phyloP scores from a whole-genome alignment of 2,329 filamentous ascomycete species.

The Pezicula rhizophila region DNA sequence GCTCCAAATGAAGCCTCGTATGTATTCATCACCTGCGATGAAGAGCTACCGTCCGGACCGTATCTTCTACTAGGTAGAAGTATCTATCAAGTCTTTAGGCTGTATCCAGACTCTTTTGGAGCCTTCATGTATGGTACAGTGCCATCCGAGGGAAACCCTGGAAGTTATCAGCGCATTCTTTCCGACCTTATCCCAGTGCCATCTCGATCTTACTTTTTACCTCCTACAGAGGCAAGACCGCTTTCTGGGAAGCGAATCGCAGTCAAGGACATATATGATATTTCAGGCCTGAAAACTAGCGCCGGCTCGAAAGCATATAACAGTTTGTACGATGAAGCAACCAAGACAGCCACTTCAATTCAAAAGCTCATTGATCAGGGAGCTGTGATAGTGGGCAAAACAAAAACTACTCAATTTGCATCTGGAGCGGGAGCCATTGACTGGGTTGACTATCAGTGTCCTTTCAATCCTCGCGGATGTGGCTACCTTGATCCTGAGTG shows the following conservation, averaged over 20 bases:
- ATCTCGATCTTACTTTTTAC: conserved; percentile 48
- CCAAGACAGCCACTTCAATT: conserved; percentile 41
- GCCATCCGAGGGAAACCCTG: background rate
- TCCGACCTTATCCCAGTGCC: conserved; percentile 44
- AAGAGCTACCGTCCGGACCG: conserved; percentile 3
- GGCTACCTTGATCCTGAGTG: conserved; percentile 38
- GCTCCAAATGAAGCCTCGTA: too few species aligned
- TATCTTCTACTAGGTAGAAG: conserved; percentile 7
- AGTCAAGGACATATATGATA: conserved; percentile 56
- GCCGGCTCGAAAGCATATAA: conserved; percentile 53
- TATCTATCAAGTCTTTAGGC: conserved; percentile 6
- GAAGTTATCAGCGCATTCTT: background rate
- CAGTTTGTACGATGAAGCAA: conserved; percentile 39
- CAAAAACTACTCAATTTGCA: conserved; percentile 42
- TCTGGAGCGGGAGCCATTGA: conserved; percentile 29
- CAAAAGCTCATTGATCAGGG: conserved; percentile 53
- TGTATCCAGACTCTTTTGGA: conserved; percentile 9
- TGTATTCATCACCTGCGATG: background rate
- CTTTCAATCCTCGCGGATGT: conserved; percentile 38
- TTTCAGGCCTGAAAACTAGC: conserved; percentile 48
- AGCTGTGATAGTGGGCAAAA: conserved; percentile 47
- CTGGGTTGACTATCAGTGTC: conserved; percentile 33
- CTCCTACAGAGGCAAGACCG: conserved; percentile 42
- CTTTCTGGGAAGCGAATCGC: conserved; percentile 54
- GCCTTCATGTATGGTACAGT: conserved; percentile 8